Percentiles rank a stretch among this genome's conserved stretches.
Evolutionary conservation across 495 filamentous ascomycete genomes (phyloP).

Genomic region (Beverwykella pulmonaria): DNA sequence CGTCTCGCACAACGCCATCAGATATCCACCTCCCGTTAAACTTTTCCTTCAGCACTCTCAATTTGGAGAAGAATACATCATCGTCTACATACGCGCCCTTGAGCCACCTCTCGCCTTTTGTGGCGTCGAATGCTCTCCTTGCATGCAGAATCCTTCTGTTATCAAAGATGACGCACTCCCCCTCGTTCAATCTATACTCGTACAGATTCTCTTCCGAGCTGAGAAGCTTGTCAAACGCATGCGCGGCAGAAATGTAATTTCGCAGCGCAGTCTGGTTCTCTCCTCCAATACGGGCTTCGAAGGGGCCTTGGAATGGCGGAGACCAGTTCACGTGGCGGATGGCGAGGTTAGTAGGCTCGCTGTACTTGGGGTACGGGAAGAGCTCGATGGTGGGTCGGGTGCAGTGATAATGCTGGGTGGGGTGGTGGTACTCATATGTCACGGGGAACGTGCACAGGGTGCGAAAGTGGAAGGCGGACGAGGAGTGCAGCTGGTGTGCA

Average conservation of each 20-base stretch:
- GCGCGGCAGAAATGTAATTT: conserved; percentile 46
- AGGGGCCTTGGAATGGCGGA: conserved; percentile 65
- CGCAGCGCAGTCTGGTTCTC: conserved; percentile 26
- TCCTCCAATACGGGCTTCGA: conserved; percentile 39
- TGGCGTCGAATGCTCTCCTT: conserved; percentile 66
- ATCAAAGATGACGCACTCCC: conserved; percentile 84
- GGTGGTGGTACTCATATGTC: conserved; percentile 70
- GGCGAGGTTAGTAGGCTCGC: conserved; percentile 30
- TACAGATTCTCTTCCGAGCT: conserved; percentile 57
- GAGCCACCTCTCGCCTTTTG: conserved; percentile 70
- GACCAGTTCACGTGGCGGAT: conserved; percentile 64
- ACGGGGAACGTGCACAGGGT: conserved; percentile 52
- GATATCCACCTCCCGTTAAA: conserved; percentile 34
- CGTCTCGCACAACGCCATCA: conserved; percentile 24
- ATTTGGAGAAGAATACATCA: conserved; percentile 63
- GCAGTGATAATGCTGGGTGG: conserved; percentile 63
- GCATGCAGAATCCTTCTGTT: conserved; percentile 82
- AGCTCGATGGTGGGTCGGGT: conserved; percentile 58
- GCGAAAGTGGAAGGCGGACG: conserved; percentile 39
- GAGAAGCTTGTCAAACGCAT: conserved; percentile 52
- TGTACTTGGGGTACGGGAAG: conserved; percentile 34
- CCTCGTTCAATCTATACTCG: conserved; percentile 71
- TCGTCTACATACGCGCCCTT: conserved; percentile 81
- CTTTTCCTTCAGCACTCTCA: conserved; percentile 48
- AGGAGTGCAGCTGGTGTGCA: conserved; percentile 51